Percentiles rank a stretch among this genome's conserved stretches.
Evolutionary conservation across 352 stramenopile genomes (phyloP).

Genomic region (Globisporangium rhizosaccharum): DNA sequence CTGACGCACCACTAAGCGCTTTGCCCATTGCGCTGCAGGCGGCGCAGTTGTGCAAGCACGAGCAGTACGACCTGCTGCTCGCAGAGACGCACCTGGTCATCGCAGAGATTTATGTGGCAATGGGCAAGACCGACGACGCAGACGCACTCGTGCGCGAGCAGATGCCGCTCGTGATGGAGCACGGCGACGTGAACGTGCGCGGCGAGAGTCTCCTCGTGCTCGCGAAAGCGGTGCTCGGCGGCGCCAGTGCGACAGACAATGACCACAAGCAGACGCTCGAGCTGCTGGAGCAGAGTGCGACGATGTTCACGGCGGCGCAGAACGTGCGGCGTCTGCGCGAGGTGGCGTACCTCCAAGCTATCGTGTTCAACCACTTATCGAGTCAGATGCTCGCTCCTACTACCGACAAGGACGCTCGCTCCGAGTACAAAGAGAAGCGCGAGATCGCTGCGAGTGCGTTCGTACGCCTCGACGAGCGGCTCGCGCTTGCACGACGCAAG

Average conservation of each 20-base stretch:
- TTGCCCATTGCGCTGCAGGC: conserved; percentile 34
- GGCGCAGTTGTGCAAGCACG: conserved; percentile 37
- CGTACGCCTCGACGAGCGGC: conserved; percentile 18
- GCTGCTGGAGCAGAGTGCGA: conserved; percentile 22
- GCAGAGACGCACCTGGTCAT: conserved; percentile 55
- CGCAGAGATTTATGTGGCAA: conserved; percentile 53
- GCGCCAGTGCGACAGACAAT: conserved; percentile 9
- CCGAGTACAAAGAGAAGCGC: conserved; percentile 1
- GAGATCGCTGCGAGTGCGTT: conserved; percentile 26
- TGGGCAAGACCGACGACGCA: conserved; percentile 45
- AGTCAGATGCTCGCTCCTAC: background rate
- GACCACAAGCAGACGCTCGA: conserved; percentile 5
- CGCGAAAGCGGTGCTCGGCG: conserved; percentile 41
- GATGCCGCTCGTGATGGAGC: conserved; percentile 64
- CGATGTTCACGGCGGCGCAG: conserved; percentile 30
- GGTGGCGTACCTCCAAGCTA: conserved; percentile 32
- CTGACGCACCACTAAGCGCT: conserved; percentile 46
- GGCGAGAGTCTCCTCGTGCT: conserved; percentile 53
- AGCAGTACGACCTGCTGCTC: conserved; percentile 58
- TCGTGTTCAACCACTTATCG: conserved; percentile 33
- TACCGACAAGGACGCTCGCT: background rate
- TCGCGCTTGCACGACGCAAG: conserved; percentile 22
- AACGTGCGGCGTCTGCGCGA: conserved; percentile 34
- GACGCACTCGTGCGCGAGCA: conserved; percentile 44
- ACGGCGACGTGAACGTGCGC: conserved; percentile 47